Conservation (phyloP, 805 yeast species). For the Saccharomycopsis guyanensis region DNA sequence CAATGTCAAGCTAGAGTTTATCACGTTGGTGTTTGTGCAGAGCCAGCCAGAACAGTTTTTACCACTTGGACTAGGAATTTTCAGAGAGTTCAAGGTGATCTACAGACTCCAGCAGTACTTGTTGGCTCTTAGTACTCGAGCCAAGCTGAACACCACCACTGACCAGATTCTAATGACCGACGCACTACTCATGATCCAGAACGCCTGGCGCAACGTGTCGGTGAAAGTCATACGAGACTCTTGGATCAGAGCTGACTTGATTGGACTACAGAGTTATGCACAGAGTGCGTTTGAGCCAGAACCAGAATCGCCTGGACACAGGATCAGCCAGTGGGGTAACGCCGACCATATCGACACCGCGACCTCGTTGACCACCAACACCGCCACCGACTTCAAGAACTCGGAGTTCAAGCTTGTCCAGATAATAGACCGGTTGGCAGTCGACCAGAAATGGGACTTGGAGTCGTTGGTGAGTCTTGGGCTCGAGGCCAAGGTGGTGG, state of each 20-base stretch:
- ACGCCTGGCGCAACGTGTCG: slow-evolving; percentile 45
- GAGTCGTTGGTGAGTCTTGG: slow-evolving; percentile 45
- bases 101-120: slow-evolving; percentile 52
- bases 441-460: slow-evolving; percentile 49
- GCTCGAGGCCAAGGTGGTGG: slow-evolving; percentile 34
- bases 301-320: neutral
- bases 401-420: slow-evolving; percentile 36
- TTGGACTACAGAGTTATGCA: slow-evolving; percentile 17
- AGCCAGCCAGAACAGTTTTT: slow-evolving; percentile 30
- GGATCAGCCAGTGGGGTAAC: neutral
- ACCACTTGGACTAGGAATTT: slow-evolving; percentile 59
- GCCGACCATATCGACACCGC: neutral
- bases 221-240: slow-evolving; percentile 28
- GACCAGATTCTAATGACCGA: slow-evolving; percentile 44
- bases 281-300: slow-evolving; percentile 8
- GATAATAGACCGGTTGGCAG: slow-evolving; percentile 41
- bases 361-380: slow-evolving; percentile 14
- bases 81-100: slow-evolving; percentile 51
- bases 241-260: slow-evolving; percentile 19
- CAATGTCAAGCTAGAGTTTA: slow-evolving; percentile 38
- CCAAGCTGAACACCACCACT: slow-evolving; percentile 21
- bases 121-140: slow-evolving; percentile 19
- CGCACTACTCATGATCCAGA: slow-evolving; percentile 50
- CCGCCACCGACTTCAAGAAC: slow-evolving; percentile 21
- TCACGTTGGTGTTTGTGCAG: slow-evolving; percentile 18